These are phyloP conservation scores for Psilocybe cyanescens DNA, from an alignment of 768 basidiomycete genomes.

Conservation along the genomic window DNA sequence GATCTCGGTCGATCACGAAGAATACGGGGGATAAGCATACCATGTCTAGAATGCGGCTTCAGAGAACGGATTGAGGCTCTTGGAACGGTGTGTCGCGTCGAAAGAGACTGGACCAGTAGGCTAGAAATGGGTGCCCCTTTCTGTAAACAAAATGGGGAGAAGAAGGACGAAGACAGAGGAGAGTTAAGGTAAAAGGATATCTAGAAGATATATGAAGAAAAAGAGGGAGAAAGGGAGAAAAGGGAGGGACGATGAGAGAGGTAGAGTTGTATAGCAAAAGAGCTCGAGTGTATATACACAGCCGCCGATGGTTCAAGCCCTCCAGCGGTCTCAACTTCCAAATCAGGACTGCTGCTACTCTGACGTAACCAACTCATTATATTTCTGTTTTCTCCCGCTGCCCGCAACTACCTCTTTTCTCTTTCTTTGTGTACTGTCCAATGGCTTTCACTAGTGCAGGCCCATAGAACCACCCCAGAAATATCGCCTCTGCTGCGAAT, in stretches of 20 bases:
- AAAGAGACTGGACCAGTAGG: constrained; percentile 10
- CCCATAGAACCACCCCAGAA: neutral
- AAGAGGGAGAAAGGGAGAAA: constrained; percentile 10
- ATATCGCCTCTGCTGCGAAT: neutral
- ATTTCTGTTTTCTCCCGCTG: neutral
- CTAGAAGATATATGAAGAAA: constrained; percentile 3
- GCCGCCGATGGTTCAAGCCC: constrained; percentile 12
- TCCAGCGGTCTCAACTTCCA: constrained; percentile 27
- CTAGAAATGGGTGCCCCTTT: constrained; percentile 15
- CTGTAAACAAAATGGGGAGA: neutral
- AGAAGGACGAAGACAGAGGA: constrained; percentile 1
- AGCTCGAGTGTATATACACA: constrained; percentile 22
- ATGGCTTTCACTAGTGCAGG: neutral
- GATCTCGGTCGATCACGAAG: constrained; percentile 28
- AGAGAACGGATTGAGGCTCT: constrained; percentile 11
- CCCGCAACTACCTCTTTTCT: neutral
- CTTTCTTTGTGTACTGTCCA: neutral
- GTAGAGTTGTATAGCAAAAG: constrained; percentile 20
- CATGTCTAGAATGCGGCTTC: constrained; percentile 24
- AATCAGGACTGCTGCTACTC: constrained; percentile 21
- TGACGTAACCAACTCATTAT: neutral
- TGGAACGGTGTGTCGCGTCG: constrained; percentile 28
- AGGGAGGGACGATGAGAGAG: constrained; percentile 14
- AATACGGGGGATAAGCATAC: constrained; percentile 18
- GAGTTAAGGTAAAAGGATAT: neutral